A percentile compares a stretch with the other conserved stretches of the same genome.
These are phyloP conservation scores for Echites panduratus DNA, from an alignment of 257 asterid species.

Conservation along the genomic window DNA sequence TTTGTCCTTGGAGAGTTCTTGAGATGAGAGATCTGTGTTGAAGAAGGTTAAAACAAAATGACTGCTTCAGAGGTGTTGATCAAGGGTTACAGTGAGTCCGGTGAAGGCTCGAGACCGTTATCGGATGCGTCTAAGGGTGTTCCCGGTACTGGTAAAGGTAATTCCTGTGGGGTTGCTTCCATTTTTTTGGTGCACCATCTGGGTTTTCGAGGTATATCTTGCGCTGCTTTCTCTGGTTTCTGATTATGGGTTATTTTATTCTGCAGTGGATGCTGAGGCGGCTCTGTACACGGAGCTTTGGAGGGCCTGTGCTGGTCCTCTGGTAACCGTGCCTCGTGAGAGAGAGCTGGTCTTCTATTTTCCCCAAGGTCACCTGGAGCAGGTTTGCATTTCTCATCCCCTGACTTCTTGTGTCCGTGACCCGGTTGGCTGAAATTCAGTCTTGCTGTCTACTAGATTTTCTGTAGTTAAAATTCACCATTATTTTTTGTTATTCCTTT, in stretches of 20 bases:
- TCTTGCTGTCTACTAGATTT: neutral
- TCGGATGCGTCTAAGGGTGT: conserved; percentile 26
- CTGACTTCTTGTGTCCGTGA: neutral
- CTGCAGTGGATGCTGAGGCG: conserved; percentile 61
- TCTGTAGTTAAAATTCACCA: neutral
- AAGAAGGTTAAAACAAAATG: conserved; percentile 34
- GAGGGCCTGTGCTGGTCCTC: conserved; percentile 97
- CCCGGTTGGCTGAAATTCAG: neutral
- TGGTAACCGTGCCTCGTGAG: conserved; percentile 84
- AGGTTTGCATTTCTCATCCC: conserved; percentile 35
- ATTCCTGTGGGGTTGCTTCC: conserved; percentile 1
- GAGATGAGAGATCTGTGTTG: conserved; percentile 68
- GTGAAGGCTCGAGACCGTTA: conserved; percentile 24
- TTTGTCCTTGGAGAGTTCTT: conserved; percentile 7
- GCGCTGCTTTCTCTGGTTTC: conserved; percentile 1
- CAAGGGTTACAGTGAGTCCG: conserved; percentile 46
- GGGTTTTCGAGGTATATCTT: neutral
- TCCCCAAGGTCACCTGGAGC: conserved; percentile 98
- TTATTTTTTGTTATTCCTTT: neutral
- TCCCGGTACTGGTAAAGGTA: conserved; percentile 48
- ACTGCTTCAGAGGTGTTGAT: conserved; percentile 51
- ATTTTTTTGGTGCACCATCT: neutral
- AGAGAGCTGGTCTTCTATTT: conserved; percentile 78
- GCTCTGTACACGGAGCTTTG: conserved; percentile 89
- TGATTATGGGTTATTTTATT: neutral